A percentile compares a stretch with the other conserved stretches of the same genome.
These are phyloP conservation scores for Thecamonas trahens DNA, from an alignment of 78 protist species.

Conservation along the genomic window DNA sequence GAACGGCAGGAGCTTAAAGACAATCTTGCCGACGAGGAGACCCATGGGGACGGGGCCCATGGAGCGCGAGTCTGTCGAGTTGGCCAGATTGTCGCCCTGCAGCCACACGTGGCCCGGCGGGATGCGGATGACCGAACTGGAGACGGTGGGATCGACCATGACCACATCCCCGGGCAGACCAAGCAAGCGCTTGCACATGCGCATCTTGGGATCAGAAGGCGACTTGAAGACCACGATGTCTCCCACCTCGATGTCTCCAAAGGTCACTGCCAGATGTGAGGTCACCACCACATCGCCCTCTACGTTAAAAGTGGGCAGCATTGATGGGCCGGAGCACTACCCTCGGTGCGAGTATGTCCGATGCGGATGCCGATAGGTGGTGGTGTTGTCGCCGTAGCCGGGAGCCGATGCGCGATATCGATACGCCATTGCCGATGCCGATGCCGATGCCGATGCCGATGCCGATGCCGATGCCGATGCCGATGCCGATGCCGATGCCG, in stretches of 20 bases:
- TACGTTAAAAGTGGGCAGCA: conserved; percentile 19
- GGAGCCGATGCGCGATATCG: no score
- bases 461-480: no score
- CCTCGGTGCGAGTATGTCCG: no score
- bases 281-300: background rate
- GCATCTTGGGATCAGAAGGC: conserved; percentile 2
- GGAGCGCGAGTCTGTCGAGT: conserved; percentile 55
- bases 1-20: conserved; percentile 21
- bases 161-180: conserved; percentile 1
- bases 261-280: no score
- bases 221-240: conserved; percentile 18
- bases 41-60: conserved; percentile 58
- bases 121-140: background rate
- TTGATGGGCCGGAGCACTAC: conserved; percentile 29
- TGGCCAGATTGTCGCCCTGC: conserved; percentile 60
- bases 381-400: no score
- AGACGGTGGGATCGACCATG: background rate
- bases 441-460: no score
- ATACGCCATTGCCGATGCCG: no score
- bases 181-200: conserved; percentile 27
- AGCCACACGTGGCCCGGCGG: conserved; percentile 65
- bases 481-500: no score
- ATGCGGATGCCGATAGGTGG: no score
- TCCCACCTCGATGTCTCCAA: background rate
- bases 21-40: conserved; percentile 22